These are phyloP conservation scores for Botrytis fabae DNA, from an alignment of 2,329 filamentous ascomycete genomes.

Conservation along the genomic window DNA sequence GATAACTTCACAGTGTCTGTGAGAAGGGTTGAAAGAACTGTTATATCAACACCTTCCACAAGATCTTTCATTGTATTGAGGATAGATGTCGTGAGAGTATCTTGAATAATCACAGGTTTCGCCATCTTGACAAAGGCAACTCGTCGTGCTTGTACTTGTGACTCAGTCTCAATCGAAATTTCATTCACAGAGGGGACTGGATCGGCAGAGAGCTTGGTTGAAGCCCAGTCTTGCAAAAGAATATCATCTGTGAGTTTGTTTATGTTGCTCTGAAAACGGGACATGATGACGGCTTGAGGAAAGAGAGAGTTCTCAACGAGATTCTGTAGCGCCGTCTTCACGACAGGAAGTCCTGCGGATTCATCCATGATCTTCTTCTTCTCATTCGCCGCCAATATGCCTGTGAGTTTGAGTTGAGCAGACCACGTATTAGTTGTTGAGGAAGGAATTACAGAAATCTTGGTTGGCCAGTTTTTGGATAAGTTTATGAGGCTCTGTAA, in stretches of 20 bases:
- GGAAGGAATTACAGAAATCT: neutral
- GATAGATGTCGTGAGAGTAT: neutral
- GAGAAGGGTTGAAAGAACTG: neutral
- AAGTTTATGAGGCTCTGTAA: neutral
- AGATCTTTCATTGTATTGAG: neutral
- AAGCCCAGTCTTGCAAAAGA: neutral
- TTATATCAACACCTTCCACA: neutral
- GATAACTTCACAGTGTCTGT: neutral
- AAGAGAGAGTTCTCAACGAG: neutral
- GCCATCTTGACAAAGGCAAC: neutral
- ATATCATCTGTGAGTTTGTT: neutral
- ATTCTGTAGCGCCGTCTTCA: neutral
- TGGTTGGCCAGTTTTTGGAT: neutral
- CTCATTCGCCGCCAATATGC: neutral
- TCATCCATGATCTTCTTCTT: neutral
- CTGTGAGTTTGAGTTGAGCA: neutral
- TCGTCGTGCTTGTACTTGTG: neutral
- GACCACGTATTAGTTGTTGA: neutral
- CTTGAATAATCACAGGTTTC: neutral
- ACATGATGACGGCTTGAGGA: neutral
- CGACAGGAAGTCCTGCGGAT: neutral
- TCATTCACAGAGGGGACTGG: neutral
- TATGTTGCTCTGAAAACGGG: neutral
- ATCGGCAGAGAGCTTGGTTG: neutral
- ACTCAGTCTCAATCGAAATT: neutral